phyloP scores from a whole-genome alignment of 2,329 filamentous ascomycete species.

The Claviceps africana region DNA sequence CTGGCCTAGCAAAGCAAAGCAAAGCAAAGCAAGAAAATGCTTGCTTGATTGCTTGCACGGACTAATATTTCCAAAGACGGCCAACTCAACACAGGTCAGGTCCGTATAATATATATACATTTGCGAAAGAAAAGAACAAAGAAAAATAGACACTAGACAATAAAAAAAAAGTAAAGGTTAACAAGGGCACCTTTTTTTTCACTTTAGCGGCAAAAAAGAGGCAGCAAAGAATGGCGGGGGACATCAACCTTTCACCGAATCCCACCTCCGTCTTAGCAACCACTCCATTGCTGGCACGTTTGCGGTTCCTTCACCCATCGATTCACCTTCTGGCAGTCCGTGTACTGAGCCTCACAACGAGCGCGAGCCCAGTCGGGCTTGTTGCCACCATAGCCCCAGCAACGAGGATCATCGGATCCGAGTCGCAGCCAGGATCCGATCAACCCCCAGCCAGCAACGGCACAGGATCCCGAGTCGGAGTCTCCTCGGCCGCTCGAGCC shows the following conservation, averaged over 20 bases:
- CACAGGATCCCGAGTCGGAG: constrained; percentile 2
- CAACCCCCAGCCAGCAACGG: not conserved
- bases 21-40: too few relatives aligned
- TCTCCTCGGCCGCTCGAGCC: not conserved
- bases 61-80: not conserved
- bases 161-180: not conserved
- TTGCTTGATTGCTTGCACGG: not conserved
- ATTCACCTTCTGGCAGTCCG: constrained; percentile 33
- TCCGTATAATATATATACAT: not conserved
- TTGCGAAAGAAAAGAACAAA: not conserved
- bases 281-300: constrained; percentile 27
- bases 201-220: not conserved
- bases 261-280: constrained; percentile 7
- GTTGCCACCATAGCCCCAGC: constrained; percentile 18
- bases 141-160: not conserved
- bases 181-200: not conserved
- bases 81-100: not conserved
- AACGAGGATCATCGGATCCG: constrained; percentile 6
- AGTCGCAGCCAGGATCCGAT: constrained; percentile 6
- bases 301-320: constrained; percentile 19
- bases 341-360: constrained; percentile 36
- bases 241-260: too few relatives aligned
- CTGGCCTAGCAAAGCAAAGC: not conserved
- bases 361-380: constrained; percentile 17
- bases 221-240: too few relatives aligned